phyloP scores from a whole-genome alignment of 1,139 yeast genomes.

The Meyerozyma smithsonii region DNA sequence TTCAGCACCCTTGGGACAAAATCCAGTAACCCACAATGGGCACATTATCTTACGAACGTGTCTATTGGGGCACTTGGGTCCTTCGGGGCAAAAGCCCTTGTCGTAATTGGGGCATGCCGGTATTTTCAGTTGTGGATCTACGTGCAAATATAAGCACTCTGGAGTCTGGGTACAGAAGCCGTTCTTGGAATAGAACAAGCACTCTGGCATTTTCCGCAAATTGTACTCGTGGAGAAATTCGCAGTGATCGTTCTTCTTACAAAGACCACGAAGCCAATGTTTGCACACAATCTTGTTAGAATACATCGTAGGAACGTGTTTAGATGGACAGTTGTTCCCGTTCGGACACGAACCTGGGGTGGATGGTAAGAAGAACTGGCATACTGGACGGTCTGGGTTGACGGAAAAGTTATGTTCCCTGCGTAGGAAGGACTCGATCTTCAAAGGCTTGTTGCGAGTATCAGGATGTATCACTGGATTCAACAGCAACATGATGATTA shows the following conservation, averaged over 20 bases:
- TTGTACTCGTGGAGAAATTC: slow-evolving; percentile 96
- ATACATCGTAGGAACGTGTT: slow-evolving; percentile 80
- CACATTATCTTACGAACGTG: slow-evolving; percentile 79
- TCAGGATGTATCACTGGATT: slow-evolving; percentile 43
- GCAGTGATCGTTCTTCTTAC: slow-evolving; percentile 95
- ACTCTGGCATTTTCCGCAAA: slow-evolving; percentile 94
- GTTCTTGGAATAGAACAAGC: slow-evolving; percentile 79
- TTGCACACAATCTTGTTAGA: slow-evolving; percentile 86
- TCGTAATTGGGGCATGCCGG: slow-evolving; percentile 85
- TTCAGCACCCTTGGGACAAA: slow-evolving; percentile 76
- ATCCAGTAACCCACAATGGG: slow-evolving; percentile 82
- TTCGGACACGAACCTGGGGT: slow-evolving; percentile 69
- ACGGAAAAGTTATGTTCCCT: slow-evolving; percentile 78
- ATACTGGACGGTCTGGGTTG: slow-evolving; percentile 87
- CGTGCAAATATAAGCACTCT: slow-evolving; percentile 89
- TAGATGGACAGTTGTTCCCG: slow-evolving; percentile 80
- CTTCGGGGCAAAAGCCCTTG: slow-evolving; percentile 88
- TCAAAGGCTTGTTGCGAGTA: slow-evolving; percentile 47
- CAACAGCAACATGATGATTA: slow-evolving; percentile 23
- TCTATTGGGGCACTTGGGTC: slow-evolving; percentile 79
- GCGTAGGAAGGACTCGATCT: slow-evolving; percentile 79
- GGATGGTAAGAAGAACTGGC: slow-evolving; percentile 65
- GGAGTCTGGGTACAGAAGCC: slow-evolving; percentile 94
- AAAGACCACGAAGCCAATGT: slow-evolving; percentile 96
- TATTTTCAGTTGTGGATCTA: slow-evolving; percentile 82